Evolutionary conservation across 2,329 filamentous ascomycete genomes (phyloP).

Genomic region (Pseudomassariella vexata): DNA sequence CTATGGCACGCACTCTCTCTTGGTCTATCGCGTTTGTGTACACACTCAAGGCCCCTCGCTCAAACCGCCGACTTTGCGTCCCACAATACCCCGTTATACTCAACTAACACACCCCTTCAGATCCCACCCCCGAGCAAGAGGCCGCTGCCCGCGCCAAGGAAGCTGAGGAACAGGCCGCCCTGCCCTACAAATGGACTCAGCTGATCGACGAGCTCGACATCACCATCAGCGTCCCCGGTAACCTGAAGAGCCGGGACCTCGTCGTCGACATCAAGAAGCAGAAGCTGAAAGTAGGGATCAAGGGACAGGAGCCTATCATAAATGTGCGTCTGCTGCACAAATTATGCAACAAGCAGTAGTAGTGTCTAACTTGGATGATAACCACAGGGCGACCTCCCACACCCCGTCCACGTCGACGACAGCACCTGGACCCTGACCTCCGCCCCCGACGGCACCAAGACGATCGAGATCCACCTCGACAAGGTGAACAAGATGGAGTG

Average conservation of each 20-base stretch:
- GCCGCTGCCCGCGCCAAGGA: slow-evolving; percentile 64
- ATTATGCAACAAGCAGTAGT: slow-evolving; percentile 7
- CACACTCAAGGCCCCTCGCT: too few relatives aligned
- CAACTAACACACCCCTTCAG: slow-evolving; percentile 23
- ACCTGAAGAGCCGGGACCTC: slow-evolving; percentile 78
- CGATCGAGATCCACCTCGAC: slow-evolving; percentile 79
- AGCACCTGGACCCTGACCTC: slow-evolving; percentile 88
- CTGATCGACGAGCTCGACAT: slow-evolving; percentile 85
- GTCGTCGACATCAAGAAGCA: slow-evolving; percentile 77
- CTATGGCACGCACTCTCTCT: not conserved
- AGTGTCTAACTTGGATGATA: too few relatives aligned
- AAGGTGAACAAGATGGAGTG: slow-evolving; percentile 97
- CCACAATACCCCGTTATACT: too few relatives aligned
- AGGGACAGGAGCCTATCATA: slow-evolving; percentile 81
- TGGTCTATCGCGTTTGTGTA: too few relatives aligned
- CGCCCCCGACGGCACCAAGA: slow-evolving; percentile 61
- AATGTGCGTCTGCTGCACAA: slow-evolving; percentile 47
- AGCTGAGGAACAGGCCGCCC: slow-evolving; percentile 76
- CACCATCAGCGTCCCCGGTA: slow-evolving; percentile 69
- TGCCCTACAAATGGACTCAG: slow-evolving; percentile 97
- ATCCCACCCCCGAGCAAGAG: slow-evolving; percentile 49
- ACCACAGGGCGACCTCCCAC: slow-evolving; percentile 75
- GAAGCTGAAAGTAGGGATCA: slow-evolving; percentile 73
- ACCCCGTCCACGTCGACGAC: slow-evolving; percentile 75
- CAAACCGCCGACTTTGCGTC: too few relatives aligned